Conservation (phyloP, 306 rosid species). For the Vicia faba region DNA sequence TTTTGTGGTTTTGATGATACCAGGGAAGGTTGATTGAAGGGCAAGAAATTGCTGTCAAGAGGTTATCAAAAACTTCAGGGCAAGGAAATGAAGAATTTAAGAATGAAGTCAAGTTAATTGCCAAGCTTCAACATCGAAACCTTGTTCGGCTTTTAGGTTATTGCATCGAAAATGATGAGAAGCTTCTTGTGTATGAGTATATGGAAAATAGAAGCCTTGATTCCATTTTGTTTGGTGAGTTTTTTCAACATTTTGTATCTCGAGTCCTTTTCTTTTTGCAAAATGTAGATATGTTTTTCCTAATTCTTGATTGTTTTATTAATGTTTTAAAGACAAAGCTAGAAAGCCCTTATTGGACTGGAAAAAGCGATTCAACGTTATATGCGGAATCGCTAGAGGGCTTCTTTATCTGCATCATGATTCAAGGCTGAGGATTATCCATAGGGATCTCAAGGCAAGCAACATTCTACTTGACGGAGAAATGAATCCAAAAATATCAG, state of each 20-base stretch:
- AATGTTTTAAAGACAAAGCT: conserved; percentile 42
- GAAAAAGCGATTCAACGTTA: conserved; percentile 59
- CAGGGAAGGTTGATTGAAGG: conserved; percentile 68
- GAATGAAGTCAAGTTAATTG: conserved; percentile 68
- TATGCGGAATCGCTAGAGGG: conserved; percentile 74
- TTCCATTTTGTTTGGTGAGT: conserved; percentile 62
- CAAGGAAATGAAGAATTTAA: conserved; percentile 78
- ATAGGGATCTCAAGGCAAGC: conserved; percentile 82
- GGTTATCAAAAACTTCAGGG: conserved; percentile 60
- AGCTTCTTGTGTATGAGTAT: conserved; percentile 71
- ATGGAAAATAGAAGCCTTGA: conserved; percentile 76
- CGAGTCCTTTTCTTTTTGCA: not conserved
- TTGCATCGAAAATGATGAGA: conserved; percentile 61
- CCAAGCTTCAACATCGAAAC: conserved; percentile 73
- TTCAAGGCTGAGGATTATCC: conserved; percentile 73
- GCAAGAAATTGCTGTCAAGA: conserved; percentile 75
- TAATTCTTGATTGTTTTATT: not conserved
- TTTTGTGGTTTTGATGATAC: conserved; percentile 7
- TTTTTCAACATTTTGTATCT: conserved; percentile 2
- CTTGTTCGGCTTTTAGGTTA: conserved; percentile 72
- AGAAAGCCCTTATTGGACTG: conserved; percentile 47
- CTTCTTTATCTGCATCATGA: conserved; percentile 81
- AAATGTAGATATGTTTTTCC: too few species aligned
- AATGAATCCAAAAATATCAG: conserved; percentile 73
- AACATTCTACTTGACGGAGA: conserved; percentile 66